Base-by-base conservation (phyloP, 2,329 filamentous ascomycete species). In the Exophiala mesophila region DNA sequence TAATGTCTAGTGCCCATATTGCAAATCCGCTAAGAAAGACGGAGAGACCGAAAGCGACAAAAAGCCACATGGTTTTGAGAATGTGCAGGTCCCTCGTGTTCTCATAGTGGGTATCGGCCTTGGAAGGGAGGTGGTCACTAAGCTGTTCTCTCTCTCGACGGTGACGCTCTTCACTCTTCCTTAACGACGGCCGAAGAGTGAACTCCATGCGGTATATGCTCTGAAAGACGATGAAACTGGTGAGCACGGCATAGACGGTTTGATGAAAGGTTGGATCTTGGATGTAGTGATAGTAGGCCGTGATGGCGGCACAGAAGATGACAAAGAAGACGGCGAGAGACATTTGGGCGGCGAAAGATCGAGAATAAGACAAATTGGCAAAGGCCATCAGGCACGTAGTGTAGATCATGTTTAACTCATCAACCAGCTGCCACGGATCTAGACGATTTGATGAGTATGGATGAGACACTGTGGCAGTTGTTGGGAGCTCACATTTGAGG, bases 201-300 rank as follows among this genome's bases (percentile, higher is more conserved):
- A 73, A 63, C 55, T 86, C 82, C 83, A 90, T 90, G 18, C 85
- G 78, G 59, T 80, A 87, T 70, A 89, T 82, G 55, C 80, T 83
- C 23, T 84, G 79, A 39, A 84, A 68, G 17, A 92, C 72, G 16
- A 90, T 78, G 30, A 80, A 70, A 4, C 74, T 73, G 0, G 86
- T 92, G 31, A 94, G 67, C 3, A 83, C 59, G 2, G 80, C 85
- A 55, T 88, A 94, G 3, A 82, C 83, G 47, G 79, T 81, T 60
- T 94, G 86, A 64, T 94, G 88, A 62, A 94, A 94, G 1, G 78
- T 70, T 0, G 88, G 86, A 52, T 94, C 82, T 59, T 89, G 86
- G 12, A 88, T 78, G 49, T 85, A 79, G 59, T 88, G 84, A 64
- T 94, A 94, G 63, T 84, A 78, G 29, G 84, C 71, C 10, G 87